Evolutionary conservation across 495 filamentous ascomycete species (phyloP).

Genomic region (Thermochaetoides thermophila): DNA sequence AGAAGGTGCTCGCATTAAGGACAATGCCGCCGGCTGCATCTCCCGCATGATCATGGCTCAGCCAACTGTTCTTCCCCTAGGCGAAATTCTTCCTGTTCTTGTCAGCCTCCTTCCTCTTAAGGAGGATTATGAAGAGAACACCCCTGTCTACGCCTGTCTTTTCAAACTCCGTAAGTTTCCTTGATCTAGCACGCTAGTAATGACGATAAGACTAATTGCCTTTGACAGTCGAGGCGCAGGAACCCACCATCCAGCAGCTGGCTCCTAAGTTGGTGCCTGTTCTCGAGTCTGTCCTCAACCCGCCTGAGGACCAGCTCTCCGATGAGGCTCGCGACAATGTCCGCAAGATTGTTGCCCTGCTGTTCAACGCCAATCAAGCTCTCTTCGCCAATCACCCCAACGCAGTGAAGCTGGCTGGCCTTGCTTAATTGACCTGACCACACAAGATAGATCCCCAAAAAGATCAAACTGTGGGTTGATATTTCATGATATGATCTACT

Average conservation of each 20-base stretch:
- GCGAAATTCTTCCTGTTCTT: conserved; percentile 67
- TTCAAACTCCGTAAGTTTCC: conserved; percentile 61
- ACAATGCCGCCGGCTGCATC: conserved; percentile 90
- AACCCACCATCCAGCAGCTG: conserved; percentile 57
- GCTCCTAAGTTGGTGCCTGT: conserved; percentile 66
- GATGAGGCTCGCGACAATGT: conserved; percentile 50
- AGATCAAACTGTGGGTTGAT: no score
- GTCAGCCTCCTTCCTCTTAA: conserved; percentile 70
- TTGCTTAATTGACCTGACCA: no score
- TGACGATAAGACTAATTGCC: conserved; percentile 7
- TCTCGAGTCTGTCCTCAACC: conserved; percentile 63
- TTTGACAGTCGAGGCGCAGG: conserved; percentile 48
- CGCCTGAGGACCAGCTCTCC: conserved; percentile 72
- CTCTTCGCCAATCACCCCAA: conserved; percentile 18
- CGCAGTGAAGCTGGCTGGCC: conserved; percentile 18
- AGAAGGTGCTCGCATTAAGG: conserved; percentile 61
- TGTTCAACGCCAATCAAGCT: conserved; percentile 17
- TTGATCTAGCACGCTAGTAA: not conserved
- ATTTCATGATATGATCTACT: conserved; percentile 11
- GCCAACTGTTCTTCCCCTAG: conserved; percentile 61
- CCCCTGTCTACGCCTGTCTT: conserved; percentile 77
- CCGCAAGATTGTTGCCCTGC: conserved; percentile 11
- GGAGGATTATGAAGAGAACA: conserved; percentile 95
- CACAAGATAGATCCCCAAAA: no score
- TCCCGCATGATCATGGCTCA: conserved; percentile 80